Conservation (phyloP, 2,329 filamentous ascomycete species). For the Ophiostoma himal-ulmi region DNA sequence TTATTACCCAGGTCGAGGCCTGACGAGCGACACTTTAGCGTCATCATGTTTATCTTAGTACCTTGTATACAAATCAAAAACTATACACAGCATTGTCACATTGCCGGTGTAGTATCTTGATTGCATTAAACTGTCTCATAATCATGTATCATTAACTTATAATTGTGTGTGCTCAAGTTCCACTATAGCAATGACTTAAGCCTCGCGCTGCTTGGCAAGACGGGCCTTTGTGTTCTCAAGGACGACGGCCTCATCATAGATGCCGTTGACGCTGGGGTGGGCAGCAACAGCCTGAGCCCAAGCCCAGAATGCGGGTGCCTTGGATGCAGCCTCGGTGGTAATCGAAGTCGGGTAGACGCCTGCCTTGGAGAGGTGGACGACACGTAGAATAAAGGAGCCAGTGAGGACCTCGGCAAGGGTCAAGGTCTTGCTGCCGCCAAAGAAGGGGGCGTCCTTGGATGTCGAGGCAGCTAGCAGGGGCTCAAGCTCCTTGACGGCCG, state of each 20-base stretch:
- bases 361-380: slow-evolving; percentile 50
- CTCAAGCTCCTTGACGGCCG: slow-evolving; percentile 65
- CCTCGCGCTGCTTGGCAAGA: slow-evolving; percentile 26
- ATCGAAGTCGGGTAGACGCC: slow-evolving; percentile 44
- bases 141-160: too few relatives aligned
- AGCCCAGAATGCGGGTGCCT: slow-evolving; percentile 58
- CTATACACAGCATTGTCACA: too few relatives aligned
- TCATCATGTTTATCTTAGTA: too few relatives aligned
- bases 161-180: neutral
- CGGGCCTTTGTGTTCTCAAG: slow-evolving; percentile 31
- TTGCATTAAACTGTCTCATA: too few relatives aligned
- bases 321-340: slow-evolving; percentile 37
- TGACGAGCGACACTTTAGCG: too few relatives aligned
- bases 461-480: slow-evolving; percentile 53
- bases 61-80: too few relatives aligned
- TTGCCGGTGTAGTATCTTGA: too few relatives aligned
- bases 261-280: slow-evolving; percentile 60
- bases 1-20: too few relatives aligned
- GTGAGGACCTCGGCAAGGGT: slow-evolving; percentile 69
- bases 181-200: neutral
- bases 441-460: slow-evolving; percentile 46
- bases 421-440: slow-evolving; percentile 56
- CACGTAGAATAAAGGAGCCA: slow-evolving; percentile 61
- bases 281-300: slow-evolving; percentile 58
- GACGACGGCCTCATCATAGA: slow-evolving; percentile 51